Evolutionary conservation across 2,329 filamentous ascomycete genomes (phyloP), one percentile per base, ranked within the genome.

Genomic region (Xylaria sp.): DNA sequence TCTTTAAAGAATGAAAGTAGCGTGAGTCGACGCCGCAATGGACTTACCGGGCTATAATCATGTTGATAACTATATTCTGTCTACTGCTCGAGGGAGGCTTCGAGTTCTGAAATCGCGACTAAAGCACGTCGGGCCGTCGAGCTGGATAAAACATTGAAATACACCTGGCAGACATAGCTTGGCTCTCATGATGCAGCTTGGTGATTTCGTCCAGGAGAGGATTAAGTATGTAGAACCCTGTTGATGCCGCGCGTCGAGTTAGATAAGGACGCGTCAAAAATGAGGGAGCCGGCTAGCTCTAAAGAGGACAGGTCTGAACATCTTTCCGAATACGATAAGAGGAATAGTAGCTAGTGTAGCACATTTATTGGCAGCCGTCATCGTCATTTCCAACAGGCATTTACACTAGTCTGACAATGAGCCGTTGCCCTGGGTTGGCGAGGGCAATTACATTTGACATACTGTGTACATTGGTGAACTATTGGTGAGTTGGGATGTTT

Each of bases 171-270:
- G 8, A 15, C 1, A 15, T 7, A 23, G n/a, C n/a, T 23, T 39
- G 31, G 12, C n/a, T 13, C 20, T n/a, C 23, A 39, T 54, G 31
- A 56, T 7, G n/a, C 4, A 56, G 31, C n/a, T 39, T 9, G n/a
- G n/a, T 39, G 12, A 18, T 49, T 1, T 10, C 1, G 5, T 23
- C 46, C n/a, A 48, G 43, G 43, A n/a, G 23, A 48, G 18, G 9
- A 23, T 48, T 18, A 48, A 48, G 10, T 20, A 48, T 20, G n/a
- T 2, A 20, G 8, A 48, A 48, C 43, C 52, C 28, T 55, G 52
- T 20, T 33, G 15, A 8, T 36, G 52, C 52, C 52, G 28, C 52
- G 52, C 52, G 52, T 36, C 52, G 31, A 33, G 52, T 36, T 33
- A 20, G 20, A 20, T 33, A 7, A 20, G 20, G 18, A 31, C 28